Evolutionary conservation across 257 asterid genomes (phyloP), one percentile per base, ranked within the genome.

Genomic region (Verbascum thapsus): DNA sequence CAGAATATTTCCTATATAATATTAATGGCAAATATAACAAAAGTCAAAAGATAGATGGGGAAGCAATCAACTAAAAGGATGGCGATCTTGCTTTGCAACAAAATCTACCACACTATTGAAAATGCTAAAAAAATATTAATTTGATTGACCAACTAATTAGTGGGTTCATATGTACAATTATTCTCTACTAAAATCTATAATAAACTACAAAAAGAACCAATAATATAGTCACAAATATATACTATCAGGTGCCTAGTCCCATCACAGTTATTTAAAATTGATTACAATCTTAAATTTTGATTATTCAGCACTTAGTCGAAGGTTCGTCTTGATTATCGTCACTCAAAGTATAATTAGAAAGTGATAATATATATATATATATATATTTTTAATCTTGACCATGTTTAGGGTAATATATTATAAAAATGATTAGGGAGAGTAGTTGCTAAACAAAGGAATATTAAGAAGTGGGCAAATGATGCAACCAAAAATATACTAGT

Each of bases 41-140:
- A 88, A 83, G 94, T 84, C 94, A 86, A 86, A 80, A 83, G 76
- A 75, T 75, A 72, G 85, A 78, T 76, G 77, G 82, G 85, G 88
- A 78, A 79, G 82, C 84, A 81, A 78, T 87, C 95, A 80, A 86
- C 90, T 83, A 80, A 85, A 67, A 81, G 76, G 94, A 61, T 71
- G 79, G 85, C 76, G 79, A 71, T 80, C 81, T 79, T 58, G 73
- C 87, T 80, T 78, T 78, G 78, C 75, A 83, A 75, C 85, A 84
- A 74, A n/a, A 89, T 84, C 94, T 79, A 76, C 62, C 72, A 79
- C 73, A 82, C 83, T 84, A 82, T 77, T 26, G 32, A 26, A 26
- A 26, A 26, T 5, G 66, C 77, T 76, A 49, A 62, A 71, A 38
- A 15, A 59, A 47, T 40, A 76, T 72, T 76, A 73, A 70, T 75